Base-by-base conservation (phyloP, 345 rosid species). In the Orychophragmus violaceus region DNA sequence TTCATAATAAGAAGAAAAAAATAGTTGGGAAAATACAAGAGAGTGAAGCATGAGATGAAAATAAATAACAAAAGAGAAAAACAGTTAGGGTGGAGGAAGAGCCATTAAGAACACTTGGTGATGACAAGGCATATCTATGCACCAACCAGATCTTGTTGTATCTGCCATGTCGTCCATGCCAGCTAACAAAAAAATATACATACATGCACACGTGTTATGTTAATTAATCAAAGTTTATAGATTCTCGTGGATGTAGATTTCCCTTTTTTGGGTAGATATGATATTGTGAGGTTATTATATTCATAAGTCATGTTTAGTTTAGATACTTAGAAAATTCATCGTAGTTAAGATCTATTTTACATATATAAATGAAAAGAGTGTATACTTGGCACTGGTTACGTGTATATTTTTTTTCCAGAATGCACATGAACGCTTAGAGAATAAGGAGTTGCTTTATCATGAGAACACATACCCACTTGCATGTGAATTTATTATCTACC, bases 401-500 rank as follows among this genome's bases (percentile, higher is more conserved):
- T 63, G 69, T 63, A 46, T 35, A 48, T n/a, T 13, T 9, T n/a
- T 13, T 9, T 35, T 62, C 14, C 4, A 29, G 49, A 64, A 71
- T 64, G 70, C 76, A 56, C 76, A 71, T 64, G 76, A 71, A 56
- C 65, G 33, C 24, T 16, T 24, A 22, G 12, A 45, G 19, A 68
- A 32, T 14, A 68, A 23, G 45, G 49, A 57, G 73, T 37, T 48
- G 53, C 72, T 58, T 68, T 68, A 18, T 35, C 68, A 64, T 64
- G 68, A 64, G 42, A 30, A 13, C 44, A 17, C 48, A 35, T 54
- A 71, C n/a, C 76, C 59, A 71, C 76, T 71, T 63, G 76, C 76
- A 63, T 71, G 70, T 71, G 76, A 71, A 64, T 46, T 71, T 64
- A 71, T 64, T 48, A 72, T 56, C 76, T 64, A 64, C 70, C 36